Conservation (phyloP, 2,329 filamentous ascomycete genomes). For the Ceratocystiopsis minuta region DNA sequence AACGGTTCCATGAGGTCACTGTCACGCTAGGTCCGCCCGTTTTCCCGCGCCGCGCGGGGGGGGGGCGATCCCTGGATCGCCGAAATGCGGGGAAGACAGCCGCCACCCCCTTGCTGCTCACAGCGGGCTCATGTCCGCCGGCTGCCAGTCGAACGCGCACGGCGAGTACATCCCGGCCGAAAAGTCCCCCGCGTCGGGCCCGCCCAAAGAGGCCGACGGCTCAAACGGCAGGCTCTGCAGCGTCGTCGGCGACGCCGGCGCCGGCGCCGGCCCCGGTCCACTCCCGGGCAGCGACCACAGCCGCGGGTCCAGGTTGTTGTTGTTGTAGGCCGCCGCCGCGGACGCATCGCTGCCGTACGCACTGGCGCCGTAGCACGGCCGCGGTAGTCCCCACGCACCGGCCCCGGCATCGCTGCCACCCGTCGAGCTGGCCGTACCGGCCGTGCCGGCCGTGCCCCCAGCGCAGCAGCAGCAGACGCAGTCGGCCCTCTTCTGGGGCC, state of each 20-base stretch:
- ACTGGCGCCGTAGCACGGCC: too few species aligned
- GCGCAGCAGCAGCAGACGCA: too few species aligned
- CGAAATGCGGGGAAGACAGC: not conserved
- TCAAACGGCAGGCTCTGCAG: slow-evolving; percentile 1
- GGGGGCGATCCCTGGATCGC: not conserved
- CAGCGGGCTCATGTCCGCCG: not conserved
- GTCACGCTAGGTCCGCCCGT: too few species aligned
- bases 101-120: not conserved
- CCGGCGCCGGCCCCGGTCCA: not conserved
- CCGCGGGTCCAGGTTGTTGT: not conserved
- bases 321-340: not conserved
- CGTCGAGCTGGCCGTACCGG: too few species aligned
- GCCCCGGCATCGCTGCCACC: too few species aligned
- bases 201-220: not conserved
- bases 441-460: too few species aligned
- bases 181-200: not conserved
- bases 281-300: not conserved
- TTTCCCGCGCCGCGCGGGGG: too few species aligned
- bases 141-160: not conserved
- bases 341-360: too few species aligned
- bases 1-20: too few species aligned
- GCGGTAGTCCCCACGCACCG: too few species aligned
- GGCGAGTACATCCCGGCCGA: not conserved
- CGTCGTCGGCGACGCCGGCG: not conserved
- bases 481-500: too few species aligned